Evolutionary conservation across 73 alveolate species (phyloP).

Genomic region (Paramecium sonneborni): DNA sequence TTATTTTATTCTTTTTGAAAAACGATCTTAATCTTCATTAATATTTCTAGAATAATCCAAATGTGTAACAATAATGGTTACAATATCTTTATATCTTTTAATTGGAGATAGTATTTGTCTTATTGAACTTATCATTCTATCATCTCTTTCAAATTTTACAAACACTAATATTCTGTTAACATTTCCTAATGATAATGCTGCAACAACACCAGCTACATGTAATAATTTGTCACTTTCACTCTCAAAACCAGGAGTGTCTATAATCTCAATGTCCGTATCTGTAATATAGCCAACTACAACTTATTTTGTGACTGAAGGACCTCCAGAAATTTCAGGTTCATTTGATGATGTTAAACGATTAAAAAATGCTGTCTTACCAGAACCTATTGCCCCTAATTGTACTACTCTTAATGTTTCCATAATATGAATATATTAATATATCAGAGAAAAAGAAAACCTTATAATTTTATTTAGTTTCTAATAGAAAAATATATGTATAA

Average conservation of each 20-base stretch:
- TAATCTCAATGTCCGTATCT: neutral
- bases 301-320: neutral
- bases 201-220: constrained; percentile 34
- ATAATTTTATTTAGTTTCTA: too few relatives aligned
- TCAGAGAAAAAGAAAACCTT: too few relatives aligned
- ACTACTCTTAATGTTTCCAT: neutral
- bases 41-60: constrained; percentile 8
- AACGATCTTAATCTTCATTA: neutral
- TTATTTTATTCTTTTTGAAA: neutral
- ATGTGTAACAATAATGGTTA: constrained; percentile 33
- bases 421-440: too few relatives aligned
- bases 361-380: neutral
- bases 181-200: constrained; percentile 38
- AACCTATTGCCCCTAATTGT: neutral
- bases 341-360: neutral
- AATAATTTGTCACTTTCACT: constrained; percentile 15
- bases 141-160: constrained; percentile 32
- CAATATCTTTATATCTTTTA: neutral
- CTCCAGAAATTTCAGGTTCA: neutral
- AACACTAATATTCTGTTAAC: constrained; percentile 19
- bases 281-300: neutral
- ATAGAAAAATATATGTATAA: too few relatives aligned
- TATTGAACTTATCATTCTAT: constrained; percentile 1
- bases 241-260: constrained; percentile 59
- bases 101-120: neutral